phyloP scores from a whole-genome alignment of 176 grass and related monocot genomes.

The Musa troglodytarum region DNA sequence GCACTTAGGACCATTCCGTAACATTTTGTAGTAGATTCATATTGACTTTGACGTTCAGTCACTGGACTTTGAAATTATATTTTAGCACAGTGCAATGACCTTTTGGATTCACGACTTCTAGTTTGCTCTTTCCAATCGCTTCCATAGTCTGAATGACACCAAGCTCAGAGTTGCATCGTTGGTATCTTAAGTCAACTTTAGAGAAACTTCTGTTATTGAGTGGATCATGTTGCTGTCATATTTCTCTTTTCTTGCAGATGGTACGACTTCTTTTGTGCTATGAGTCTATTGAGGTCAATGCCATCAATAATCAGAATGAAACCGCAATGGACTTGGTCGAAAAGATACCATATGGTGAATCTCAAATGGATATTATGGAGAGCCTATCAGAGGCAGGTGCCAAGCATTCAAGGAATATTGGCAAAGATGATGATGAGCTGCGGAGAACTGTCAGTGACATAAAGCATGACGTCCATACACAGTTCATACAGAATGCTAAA shows the following conservation, averaged over 20 bases:
- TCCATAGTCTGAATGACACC: neutral
- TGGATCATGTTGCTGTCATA: neutral
- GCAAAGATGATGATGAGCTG: constrained; percentile 71
- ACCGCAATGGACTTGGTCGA: constrained; percentile 91
- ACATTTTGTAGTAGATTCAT: neutral
- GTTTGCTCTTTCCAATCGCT: neutral
- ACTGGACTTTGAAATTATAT: neutral
- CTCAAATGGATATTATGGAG: constrained; percentile 79
- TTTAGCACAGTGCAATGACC: too few species aligned
- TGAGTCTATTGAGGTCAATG: constrained; percentile 66
- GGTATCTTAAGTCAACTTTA: neutral
- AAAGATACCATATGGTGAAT: constrained; percentile 87
- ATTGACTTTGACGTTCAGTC: neutral
- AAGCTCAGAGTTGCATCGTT: neutral
- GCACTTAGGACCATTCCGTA: neutral
- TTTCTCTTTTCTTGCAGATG: constrained; percentile 44
- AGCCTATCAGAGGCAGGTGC: constrained; percentile 75
- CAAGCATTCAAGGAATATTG: constrained; percentile 76
- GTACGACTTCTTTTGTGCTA: constrained; percentile 74
- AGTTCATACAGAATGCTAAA: constrained; percentile 84
- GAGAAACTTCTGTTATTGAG: neutral
- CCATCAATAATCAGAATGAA: constrained; percentile 86
- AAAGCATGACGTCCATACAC: constrained; percentile 85
- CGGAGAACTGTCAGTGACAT: constrained; percentile 96
- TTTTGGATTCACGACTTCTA: neutral